Evolutionary conservation across 2,329 filamentous ascomycete genomes (phyloP).

Genomic region (Zalaria sp.): DNA sequence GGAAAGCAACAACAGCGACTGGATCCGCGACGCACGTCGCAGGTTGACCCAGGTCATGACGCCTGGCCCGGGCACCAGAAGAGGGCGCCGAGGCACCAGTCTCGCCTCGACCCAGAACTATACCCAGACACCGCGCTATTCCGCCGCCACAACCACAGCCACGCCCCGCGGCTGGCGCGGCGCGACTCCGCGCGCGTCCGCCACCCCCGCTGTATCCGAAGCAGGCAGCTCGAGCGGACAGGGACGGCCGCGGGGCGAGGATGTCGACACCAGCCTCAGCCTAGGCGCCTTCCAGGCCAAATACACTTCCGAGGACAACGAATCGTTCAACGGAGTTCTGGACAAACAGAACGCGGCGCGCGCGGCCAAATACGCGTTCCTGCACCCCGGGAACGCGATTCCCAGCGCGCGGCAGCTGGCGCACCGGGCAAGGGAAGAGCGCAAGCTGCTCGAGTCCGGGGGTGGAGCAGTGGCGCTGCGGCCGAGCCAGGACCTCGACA

Average conservation of each 20-base stretch:
- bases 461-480: slow-evolving; percentile 24
- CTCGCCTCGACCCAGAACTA: slow-evolving; percentile 9
- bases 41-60: slow-evolving; percentile 60
- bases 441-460: slow-evolving; percentile 49
- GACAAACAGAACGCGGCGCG: slow-evolving; percentile 81
- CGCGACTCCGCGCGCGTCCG: slow-evolving; percentile 48
- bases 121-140: slow-evolving; percentile 41
- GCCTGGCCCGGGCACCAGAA: slow-evolving; percentile 41
- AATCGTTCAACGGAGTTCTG: slow-evolving; percentile 84
- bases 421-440: slow-evolving; percentile 45
- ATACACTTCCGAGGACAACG: slow-evolving; percentile 96
- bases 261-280: slow-evolving; percentile 63
- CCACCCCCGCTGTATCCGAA: slow-evolving; percentile 35
- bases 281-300: slow-evolving; percentile 77
- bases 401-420: slow-evolving; percentile 47
- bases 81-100: slow-evolving; percentile 23
- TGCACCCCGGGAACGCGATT: slow-evolving; percentile 80
- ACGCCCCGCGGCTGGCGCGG: slow-evolving; percentile 42
- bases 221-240: slow-evolving; percentile 13
- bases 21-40: slow-evolving; percentile 71
- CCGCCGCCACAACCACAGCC: slow-evolving; percentile 2
- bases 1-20: slow-evolving; percentile 68
- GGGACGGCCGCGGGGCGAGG: slow-evolving; percentile 26
- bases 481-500: slow-evolving; percentile 45
- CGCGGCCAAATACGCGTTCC: slow-evolving; percentile 74